A percentile compares a stretch with the other conserved stretches of the same genome.
Evolutionary conservation across 2,329 filamentous ascomycete species (phyloP).

Genomic region (Fusarium buharicum): DNA sequence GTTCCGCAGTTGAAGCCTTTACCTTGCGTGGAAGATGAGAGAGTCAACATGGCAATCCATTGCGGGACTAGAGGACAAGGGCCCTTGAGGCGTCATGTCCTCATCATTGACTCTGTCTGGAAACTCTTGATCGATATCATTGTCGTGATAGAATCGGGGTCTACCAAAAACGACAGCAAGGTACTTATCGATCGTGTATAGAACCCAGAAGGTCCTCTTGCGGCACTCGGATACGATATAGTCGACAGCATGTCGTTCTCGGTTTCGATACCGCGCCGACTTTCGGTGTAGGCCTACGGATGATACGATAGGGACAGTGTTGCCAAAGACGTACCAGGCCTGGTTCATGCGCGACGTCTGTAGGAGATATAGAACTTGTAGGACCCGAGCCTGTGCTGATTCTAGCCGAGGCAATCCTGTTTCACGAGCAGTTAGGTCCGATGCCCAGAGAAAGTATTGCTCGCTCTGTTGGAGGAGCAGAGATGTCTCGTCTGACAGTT

Average conservation of each 20-base stretch:
- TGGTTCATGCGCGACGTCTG: constrained; percentile 68
- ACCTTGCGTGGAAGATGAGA: constrained; percentile 57
- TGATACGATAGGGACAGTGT: constrained; percentile 61
- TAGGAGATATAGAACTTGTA: constrained; percentile 67
- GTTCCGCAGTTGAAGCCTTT: too few species aligned
- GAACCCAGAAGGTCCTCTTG: constrained; percentile 69
- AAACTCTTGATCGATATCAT: constrained; percentile 69
- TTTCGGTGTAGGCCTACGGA: constrained; percentile 52
- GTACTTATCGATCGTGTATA: constrained; percentile 70
- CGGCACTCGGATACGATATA: constrained; percentile 62
- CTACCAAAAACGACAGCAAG: constrained; percentile 69
- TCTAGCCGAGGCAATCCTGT: not conserved
- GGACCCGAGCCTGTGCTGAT: constrained; percentile 60
- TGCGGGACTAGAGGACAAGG: constrained; percentile 44
- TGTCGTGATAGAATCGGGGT: constrained; percentile 68
- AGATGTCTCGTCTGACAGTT: not conserved
- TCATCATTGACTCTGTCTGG: constrained; percentile 66
- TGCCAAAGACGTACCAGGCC: constrained; percentile 69
- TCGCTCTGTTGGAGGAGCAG: not conserved
- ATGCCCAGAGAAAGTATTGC: not conserved
- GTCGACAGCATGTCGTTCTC: too few species aligned
- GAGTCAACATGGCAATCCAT: constrained; percentile 60
- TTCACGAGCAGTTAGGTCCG: not conserved
- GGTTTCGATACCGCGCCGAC: too few species aligned
- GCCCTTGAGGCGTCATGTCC: constrained; percentile 59